Percentiles rank a stretch among this genome's conserved stretches.
phyloP scores from a whole-genome alignment of 2,329 filamentous ascomycete species.

The Hyphodiscus sp. region DNA sequence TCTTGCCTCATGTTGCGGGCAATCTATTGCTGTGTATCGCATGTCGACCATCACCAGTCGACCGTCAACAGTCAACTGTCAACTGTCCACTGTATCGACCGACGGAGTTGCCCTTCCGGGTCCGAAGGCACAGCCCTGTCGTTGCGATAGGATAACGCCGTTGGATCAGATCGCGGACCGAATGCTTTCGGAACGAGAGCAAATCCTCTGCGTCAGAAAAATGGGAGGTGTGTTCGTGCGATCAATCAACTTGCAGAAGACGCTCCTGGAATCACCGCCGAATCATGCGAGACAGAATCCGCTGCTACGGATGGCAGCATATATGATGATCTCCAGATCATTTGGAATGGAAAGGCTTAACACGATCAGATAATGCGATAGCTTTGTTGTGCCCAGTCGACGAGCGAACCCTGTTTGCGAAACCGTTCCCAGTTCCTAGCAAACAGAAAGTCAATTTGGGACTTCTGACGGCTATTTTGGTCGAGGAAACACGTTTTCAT shows the following conservation, averaged over 20 bases:
- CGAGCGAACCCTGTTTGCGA: neutral
- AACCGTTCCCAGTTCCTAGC: neutral
- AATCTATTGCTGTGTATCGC: neutral
- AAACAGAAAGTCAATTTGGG: neutral
- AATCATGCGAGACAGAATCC: neutral
- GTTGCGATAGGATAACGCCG: neutral
- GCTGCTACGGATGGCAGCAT: neutral
- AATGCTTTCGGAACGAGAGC: neutral
- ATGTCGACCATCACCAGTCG: too few relatives aligned
- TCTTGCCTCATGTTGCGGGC: neutral
- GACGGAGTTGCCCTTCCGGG: neutral
- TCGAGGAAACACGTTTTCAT: neutral
- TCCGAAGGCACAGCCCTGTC: too few relatives aligned
- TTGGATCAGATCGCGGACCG: neutral
- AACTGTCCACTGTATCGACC: too few relatives aligned
- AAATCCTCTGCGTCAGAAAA: neutral
- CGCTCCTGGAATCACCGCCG: too few relatives aligned
- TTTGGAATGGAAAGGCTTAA: neutral
- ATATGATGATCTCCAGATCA: neutral
- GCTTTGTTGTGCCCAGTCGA: neutral
- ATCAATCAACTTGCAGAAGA: neutral
- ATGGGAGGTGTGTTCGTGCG: neutral
- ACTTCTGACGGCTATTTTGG: neutral
- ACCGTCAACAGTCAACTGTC: too few relatives aligned
- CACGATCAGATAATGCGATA: neutral